Evolutionary conservation across 768 basidiomycete genomes (phyloP).

Genomic region (Hericium rajendrae): DNA sequence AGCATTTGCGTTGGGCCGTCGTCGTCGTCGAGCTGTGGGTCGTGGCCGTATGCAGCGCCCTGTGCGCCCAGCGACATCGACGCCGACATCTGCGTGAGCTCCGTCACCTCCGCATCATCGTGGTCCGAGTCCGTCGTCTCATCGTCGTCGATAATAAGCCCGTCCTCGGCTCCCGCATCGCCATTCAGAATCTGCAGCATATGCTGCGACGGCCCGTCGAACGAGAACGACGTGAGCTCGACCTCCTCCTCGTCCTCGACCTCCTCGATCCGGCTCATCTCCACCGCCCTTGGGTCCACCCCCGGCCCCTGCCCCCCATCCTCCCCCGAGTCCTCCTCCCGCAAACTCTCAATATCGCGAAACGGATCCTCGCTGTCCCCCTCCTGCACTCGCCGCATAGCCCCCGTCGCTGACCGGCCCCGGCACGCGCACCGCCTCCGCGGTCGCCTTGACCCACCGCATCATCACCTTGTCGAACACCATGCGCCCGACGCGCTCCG

Average conservation of each 20-base stretch:
- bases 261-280: slow-evolving; percentile 34
- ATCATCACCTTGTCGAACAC: slow-evolving; percentile 73
- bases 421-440: slow-evolving; percentile 20
- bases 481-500: slow-evolving; percentile 81
- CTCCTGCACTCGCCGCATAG: slow-evolving; percentile 21
- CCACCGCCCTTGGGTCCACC: not conserved
- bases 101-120: slow-evolving; percentile 17
- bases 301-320: slow-evolving; percentile 2
- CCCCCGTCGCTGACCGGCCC: slow-evolving; percentile 21
- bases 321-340: slow-evolving; percentile 38
- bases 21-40: slow-evolving; percentile 11
- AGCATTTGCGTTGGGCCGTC: not conserved
- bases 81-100: slow-evolving; percentile 15
- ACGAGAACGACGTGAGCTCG: slow-evolving; percentile 62
- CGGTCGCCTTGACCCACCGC: slow-evolving; percentile 72
- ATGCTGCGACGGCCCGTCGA: slow-evolving; percentile 49
- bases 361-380: slow-evolving; percentile 80
- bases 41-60: not conserved
- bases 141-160: slow-evolving; percentile 24
- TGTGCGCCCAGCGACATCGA: slow-evolving; percentile 10
- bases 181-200: slow-evolving; percentile 16
- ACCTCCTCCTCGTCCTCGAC: slow-evolving; percentile 56
- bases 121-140: slow-evolving; percentile 33
- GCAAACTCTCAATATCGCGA: slow-evolving; percentile 80
- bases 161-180: slow-evolving; percentile 34